Percentiles rank a stretch among this genome's conserved stretches.
Evolutionary conservation across 2,329 filamentous ascomycete species (phyloP).

Genomic region (Geosmithia flava): DNA sequence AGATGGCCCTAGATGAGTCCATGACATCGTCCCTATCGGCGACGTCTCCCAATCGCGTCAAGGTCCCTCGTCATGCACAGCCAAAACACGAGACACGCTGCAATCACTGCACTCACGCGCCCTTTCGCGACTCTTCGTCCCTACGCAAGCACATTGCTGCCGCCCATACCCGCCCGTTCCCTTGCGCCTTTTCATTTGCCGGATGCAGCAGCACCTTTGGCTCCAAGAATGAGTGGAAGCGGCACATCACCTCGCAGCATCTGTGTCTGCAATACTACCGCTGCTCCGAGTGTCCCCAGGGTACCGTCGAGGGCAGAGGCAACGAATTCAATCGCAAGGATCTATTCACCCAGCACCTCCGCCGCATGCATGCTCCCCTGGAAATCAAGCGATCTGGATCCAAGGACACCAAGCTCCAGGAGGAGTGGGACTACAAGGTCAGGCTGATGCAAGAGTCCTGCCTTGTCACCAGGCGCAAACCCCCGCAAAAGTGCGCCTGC

Average conservation of each 20-base stretch:
- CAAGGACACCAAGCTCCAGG: conserved; percentile 46
- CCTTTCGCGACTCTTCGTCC: conserved; percentile 56
- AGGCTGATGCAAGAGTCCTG: conserved; percentile 65
- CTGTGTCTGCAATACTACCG: conserved; percentile 57
- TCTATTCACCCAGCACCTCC: conserved; percentile 85
- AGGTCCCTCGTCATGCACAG: conserved; percentile 31
- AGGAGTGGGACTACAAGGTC: conserved; percentile 52
- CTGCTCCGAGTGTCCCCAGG: conserved; percentile 47
- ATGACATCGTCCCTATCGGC: conserved; percentile 7
- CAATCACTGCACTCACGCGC: conserved; percentile 47
- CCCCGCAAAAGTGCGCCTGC: conserved; percentile 62
- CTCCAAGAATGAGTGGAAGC: conserved; percentile 97
- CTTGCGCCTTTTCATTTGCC: conserved; percentile 75
- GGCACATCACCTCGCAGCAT: conserved; percentile 85
- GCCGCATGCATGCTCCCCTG: conserved; percentile 79
- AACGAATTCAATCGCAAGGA: conserved; percentile 89
- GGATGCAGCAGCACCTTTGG: conserved; percentile 75
- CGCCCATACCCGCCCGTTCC: conserved; percentile 62
- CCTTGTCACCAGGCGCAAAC: conserved; percentile 53
- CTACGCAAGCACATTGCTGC: conserved; percentile 56
- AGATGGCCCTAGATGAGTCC: conserved; percentile 11
- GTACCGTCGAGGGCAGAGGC: conserved; percentile 40
- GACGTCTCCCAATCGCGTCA: conserved; percentile 24
- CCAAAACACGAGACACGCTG: conserved; percentile 51
- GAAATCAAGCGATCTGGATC: conserved; percentile 45